A percentile compares a stretch with the other conserved stretches of the same genome.
phyloP scores from a whole-genome alignment of 331 rosid species.

The Erythrophleum ivorense region DNA sequence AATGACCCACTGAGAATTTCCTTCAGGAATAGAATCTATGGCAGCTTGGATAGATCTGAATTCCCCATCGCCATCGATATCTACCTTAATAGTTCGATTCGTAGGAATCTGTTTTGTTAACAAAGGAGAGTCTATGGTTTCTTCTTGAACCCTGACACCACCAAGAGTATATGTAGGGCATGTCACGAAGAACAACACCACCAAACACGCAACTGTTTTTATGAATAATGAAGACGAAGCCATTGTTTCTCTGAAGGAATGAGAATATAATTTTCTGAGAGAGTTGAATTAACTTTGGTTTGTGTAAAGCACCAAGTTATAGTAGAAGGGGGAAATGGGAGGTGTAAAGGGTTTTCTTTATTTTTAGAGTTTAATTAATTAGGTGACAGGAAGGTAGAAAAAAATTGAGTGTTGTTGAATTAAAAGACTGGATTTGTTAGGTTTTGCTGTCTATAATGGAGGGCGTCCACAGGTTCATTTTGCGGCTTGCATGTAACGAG shows the following conservation, averaged over 20 bases:
- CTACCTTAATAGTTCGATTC: constrained; percentile 54
- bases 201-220: constrained; percentile 29
- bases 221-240: not conserved
- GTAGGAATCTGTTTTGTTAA: not conserved
- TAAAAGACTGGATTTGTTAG: constrained; percentile 38
- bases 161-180: constrained; percentile 15
- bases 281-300: not conserved
- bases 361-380: constrained; percentile 8
- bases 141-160: too few species aligned
- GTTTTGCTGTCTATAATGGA: constrained; percentile 40
- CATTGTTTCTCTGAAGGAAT: constrained; percentile 20
- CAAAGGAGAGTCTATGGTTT: not conserved
- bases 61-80: constrained; percentile 59
- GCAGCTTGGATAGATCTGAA: constrained; percentile 72
- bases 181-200: constrained; percentile 35
- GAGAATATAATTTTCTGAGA: not conserved
- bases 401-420: constrained; percentile 28
- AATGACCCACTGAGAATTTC: constrained; percentile 62
- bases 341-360: constrained; percentile 33
- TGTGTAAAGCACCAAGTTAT: not conserved
- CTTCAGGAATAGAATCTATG: constrained; percentile 59
- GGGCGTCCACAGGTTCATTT: constrained; percentile 50
- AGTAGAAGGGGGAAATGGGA: not conserved
- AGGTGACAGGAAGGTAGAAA: constrained; percentile 26
- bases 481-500: constrained; percentile 39